Conservation (phyloP, 495 filamentous ascomycete genomes). For the Neurospora sp. region DNA sequence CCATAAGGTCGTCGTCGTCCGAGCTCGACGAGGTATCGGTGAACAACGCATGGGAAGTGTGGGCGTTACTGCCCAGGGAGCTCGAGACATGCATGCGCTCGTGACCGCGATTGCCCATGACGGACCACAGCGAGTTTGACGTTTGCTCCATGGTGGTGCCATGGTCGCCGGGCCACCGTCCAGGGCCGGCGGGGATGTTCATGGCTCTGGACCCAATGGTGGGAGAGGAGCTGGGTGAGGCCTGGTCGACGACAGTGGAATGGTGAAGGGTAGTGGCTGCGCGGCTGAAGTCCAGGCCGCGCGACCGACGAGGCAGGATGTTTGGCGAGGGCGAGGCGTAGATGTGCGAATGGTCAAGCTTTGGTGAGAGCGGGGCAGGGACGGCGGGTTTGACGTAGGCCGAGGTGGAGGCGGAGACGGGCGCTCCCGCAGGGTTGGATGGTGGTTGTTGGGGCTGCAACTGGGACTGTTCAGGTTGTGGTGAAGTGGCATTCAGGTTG, state of each 20-base stretch:
- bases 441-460: neutral
- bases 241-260: slow-evolving; percentile 79
- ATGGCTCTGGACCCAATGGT: slow-evolving; percentile 69
- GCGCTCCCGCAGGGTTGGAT: slow-evolving; percentile 5
- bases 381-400: slow-evolving; percentile 46
- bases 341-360: slow-evolving; percentile 69
- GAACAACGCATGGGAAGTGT: slow-evolving; percentile 39
- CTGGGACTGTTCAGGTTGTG: neutral
- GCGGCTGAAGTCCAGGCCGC: slow-evolving; percentile 84
- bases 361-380: slow-evolving; percentile 60
- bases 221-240: slow-evolving; percentile 90
- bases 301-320: slow-evolving; percentile 73
- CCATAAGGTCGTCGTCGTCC: slow-evolving; percentile 70
- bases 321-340: slow-evolving; percentile 66
- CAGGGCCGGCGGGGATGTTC: slow-evolving; percentile 49
- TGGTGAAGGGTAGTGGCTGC: slow-evolving; percentile 94
- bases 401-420: slow-evolving; percentile 26
- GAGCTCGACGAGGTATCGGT: slow-evolving; percentile 72
- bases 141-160: slow-evolving; percentile 25
- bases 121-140: slow-evolving; percentile 33
- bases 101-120: slow-evolving; percentile 35
- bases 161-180: slow-evolving; percentile 26
- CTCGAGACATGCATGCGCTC: slow-evolving; percentile 70
- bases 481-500: neutral
- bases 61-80: slow-evolving; percentile 74